phyloP scores from a whole-genome alignment of 2,329 filamentous ascomycete genomes.

The Aureobasidium melanogenum region DNA sequence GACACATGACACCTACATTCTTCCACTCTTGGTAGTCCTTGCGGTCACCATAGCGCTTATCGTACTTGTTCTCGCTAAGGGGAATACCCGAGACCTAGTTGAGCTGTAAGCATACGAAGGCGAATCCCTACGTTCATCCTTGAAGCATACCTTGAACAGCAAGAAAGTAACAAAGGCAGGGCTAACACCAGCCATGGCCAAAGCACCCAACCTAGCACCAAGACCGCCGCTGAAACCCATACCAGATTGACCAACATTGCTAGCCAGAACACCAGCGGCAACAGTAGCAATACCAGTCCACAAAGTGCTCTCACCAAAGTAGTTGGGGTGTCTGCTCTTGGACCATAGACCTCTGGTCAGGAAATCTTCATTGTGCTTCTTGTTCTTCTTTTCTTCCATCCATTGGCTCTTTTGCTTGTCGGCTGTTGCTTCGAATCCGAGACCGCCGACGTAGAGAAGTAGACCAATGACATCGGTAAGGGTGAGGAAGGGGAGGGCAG shows the following conservation, averaged over 20 bases:
- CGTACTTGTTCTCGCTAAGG: conserved; percentile 60
- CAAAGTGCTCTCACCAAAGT: conserved; percentile 62
- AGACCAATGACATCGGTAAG: conserved; percentile 50
- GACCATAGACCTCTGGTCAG: conserved; percentile 55
- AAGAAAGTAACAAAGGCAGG: conserved; percentile 57
- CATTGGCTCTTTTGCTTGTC: conserved; percentile 57
- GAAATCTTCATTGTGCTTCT: conserved; percentile 60
- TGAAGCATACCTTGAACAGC: conserved; percentile 48
- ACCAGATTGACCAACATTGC: conserved; percentile 45
- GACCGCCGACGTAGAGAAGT: conserved; percentile 49
- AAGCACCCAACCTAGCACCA: conserved; percentile 35
- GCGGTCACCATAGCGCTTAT: conserved; percentile 52
- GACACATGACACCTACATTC: neutral
- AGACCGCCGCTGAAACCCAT: conserved; percentile 45
- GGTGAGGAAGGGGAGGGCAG: conserved; percentile 40
- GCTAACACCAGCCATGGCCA: conserved; percentile 47
- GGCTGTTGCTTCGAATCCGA: conserved; percentile 52
- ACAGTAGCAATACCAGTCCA: conserved; percentile 59
- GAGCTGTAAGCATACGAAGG: neutral
- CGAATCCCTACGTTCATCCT: neutral
- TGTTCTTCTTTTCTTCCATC: conserved; percentile 51
- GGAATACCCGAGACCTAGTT: conserved; percentile 46
- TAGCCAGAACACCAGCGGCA: conserved; percentile 48
- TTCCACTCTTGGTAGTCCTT: conserved; percentile 63
- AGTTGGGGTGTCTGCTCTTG: conserved; percentile 56